Base-by-base conservation (phyloP, 768 basidiomycete species). In the Tubosaeta brunneosetosa region DNA sequence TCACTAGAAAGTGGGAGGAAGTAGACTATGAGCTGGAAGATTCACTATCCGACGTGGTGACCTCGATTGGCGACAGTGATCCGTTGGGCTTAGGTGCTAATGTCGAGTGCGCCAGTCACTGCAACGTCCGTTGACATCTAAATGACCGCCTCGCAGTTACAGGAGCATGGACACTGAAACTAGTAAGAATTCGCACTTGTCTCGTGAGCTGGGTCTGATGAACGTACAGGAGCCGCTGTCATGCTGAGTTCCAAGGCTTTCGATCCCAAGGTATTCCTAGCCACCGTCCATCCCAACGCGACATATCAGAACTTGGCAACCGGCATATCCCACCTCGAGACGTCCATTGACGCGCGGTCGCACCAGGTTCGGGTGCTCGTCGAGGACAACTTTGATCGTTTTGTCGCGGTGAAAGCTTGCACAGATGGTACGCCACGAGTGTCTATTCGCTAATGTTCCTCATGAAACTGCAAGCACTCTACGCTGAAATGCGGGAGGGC, bases 301-400 rank as follows among this genome's bases (percentile, higher is more conserved):
- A 91, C 92, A 1, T 97, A 93, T 65, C 87, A 93, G 70, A 94
- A 97, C 65, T 79, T 99, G 16, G 82, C 85, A 2, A 71, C 78
- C 12, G 95, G 94, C 3, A 86, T 92, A 26, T 66, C 78, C 0
- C 82, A 85, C 55, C 76, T 97, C 7, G 81, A 83, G 56, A 72
- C 81, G 8, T 87, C 91, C 12, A 86, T 98, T 52, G 94, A 98
- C 62, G 80, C 87, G 2, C 84, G 94, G 41, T 94, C 93, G 1
- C 91, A 94, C 59, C 97, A 94, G n/a, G 86, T 98, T 51, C 79
- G 94, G 37, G 83, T 94, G 19, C 78, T 99, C 31, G 97, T 99
- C 10, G 94, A 97, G 67, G 93, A 97, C 61, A 97, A 98, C 69
- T 97, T 98, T 69, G 94, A 98, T 71, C 80, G 93, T 12, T 99